Base-by-base conservation (phyloP, 225 moss, liverwort and hornwort species). In the Thuidium tamariscinum region DNA sequence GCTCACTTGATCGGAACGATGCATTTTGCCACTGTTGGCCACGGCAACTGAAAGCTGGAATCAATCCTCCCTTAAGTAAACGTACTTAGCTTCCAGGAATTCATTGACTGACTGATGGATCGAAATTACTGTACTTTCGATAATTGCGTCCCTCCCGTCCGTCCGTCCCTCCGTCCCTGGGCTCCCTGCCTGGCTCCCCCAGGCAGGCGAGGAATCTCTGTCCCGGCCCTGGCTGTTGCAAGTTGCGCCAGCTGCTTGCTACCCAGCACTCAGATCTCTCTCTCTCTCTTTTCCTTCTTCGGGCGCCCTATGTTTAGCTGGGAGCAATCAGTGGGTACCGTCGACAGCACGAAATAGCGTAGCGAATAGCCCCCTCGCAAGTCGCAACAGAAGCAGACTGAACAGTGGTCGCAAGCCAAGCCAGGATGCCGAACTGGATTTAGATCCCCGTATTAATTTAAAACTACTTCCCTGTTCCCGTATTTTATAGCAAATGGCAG, bases 271-370 rank as follows among this genome's bases (percentile, higher is more conserved):
- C n/a, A 73, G 3, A 15, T 7, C 30, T 11, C 4, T 6, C 9
- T 15, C n/a, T 29, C 59, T 74, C 82, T 74, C 16, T 51, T 51
- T 14, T 51, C 14, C 51, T 51, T 51, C 52, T 82, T 85, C 59
- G 51, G 8, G 4, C 7, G 78, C 6, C 11, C 86, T 86, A 91
- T 75, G 76, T 88, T 91, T 86, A 88, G 90, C 16, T 1, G 26
- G 1, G 79, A 74, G 55, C 88, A 91, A 91, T 88, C 88, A 89
- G 88, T 83, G 76, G 83, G 34, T 80, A 34, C 84, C 88, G 88
- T 91, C 48, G 56, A 36, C 81, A 18, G 23, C 91, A 91, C 81
- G 89, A 76, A 88, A 88, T 54, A 68, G 67, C 32, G 62, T 30
- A 70, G 70, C 42, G 15, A 5, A 6, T 7, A 17, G 70, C 29